Base-by-base conservation (phyloP, 495 filamentous ascomycete genomes). In the Hypoxylon fragiforme region DNA sequence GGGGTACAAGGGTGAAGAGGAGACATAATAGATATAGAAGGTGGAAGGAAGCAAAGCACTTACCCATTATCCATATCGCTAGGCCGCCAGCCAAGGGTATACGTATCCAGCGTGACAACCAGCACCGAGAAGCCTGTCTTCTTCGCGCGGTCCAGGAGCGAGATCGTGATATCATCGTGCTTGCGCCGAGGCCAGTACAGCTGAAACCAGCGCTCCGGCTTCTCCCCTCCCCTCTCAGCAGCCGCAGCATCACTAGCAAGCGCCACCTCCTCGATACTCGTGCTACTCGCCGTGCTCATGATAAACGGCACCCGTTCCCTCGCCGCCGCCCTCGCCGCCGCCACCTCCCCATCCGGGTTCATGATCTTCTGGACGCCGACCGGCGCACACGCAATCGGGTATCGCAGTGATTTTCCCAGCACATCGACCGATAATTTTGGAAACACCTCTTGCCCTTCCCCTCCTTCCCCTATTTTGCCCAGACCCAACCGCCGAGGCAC, bases 21-120 rank as follows among this genome's bases (percentile, higher is more conserved):
- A 37, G 46, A 28, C 21, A 39, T 20, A 7, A 43, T 3, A 35
- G 16, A 28, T 12, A 9, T 2, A 37, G 24, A 30, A 39, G 36
- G 43, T n/a, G 19, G 9, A 1, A n/a, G 6, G 3, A 34, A 1
- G 11, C n/a, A 1, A 35, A n/a, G 24, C 24, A 70, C 65, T 43
- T 80, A 85, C 35, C 71, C 82, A 49, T 81, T 79, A 62, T 86
- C 83, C 52, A 87, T 69, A 66, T 87, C 83, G 2, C 72, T 74
- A 1, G 82, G 84, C 45, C 82, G 71, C 84, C 80, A 84, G 7
- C 71, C 72, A 2, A 84, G 65, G 0, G 72, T 71, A 56, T 72
- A 83, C 6, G 79, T 82, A 61, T 85, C 81, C 0, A 84, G 63
- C 4, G 82, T 84, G 0, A 85, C 77, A 7, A 84, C 68, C 9